phyloP scores from a whole-genome alignment of 345 rosid species.

The Brassica nigra region DNA sequence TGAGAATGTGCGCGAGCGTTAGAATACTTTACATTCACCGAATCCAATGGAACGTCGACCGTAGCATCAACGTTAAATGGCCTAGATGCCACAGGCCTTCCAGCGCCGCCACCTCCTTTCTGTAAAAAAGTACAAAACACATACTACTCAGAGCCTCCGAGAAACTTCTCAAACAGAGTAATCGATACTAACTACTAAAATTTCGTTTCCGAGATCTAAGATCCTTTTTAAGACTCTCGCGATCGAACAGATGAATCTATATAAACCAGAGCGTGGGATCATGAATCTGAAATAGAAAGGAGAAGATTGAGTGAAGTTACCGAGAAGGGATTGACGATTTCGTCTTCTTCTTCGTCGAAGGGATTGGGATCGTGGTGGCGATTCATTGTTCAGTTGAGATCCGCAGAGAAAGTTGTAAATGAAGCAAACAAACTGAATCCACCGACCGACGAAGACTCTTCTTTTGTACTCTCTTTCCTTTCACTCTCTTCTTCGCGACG shows the following conservation, averaged over 20 bases:
- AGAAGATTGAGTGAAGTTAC: conserved; percentile 33
- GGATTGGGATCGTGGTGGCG: conserved; percentile 87
- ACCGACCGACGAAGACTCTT: conserved; percentile 6
- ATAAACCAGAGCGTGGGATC: not conserved
- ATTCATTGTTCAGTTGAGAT: conserved; percentile 48
- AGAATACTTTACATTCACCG: conserved; percentile 52
- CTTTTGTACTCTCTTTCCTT: not conserved
- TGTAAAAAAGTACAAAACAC: conserved; percentile 28
- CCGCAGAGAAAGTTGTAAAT: not conserved
- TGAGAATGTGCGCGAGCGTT: not conserved
- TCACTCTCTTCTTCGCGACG: not conserved
- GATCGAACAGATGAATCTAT: not conserved
- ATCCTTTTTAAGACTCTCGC: not conserved
- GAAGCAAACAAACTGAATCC: not conserved
- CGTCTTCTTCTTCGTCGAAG: conserved; percentile 59
- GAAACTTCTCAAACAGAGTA: not conserved
- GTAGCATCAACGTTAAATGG: conserved; percentile 67
- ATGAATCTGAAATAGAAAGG: conserved; percentile 19
- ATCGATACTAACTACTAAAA: not conserved
- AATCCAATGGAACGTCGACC: conserved; percentile 78
- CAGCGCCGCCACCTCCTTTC: conserved; percentile 51
- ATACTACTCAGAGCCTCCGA: not conserved
- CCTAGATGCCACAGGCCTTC: conserved; percentile 51
- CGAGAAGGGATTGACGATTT: conserved; percentile 83
- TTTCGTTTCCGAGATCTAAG: conserved; percentile 12